Evolutionary conservation across 768 basidiomycete species (phyloP).

Genomic region (Naganishia kalamii): DNA sequence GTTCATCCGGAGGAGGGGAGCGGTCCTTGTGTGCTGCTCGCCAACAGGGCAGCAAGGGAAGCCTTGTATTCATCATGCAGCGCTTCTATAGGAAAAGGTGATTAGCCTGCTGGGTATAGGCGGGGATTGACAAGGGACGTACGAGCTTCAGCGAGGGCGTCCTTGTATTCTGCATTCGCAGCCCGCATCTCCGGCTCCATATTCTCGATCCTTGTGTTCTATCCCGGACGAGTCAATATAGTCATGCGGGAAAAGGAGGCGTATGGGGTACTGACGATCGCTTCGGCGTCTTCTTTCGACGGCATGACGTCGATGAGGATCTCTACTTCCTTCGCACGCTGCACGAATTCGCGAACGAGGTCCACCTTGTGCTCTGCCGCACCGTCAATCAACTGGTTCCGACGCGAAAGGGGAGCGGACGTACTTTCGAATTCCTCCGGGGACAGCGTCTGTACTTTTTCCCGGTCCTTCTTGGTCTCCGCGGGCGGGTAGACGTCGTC

Average conservation of each 20-base stretch:
- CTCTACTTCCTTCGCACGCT: conserved; percentile 18
- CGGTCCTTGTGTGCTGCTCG: background rate
- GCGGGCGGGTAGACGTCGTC: conserved; percentile 8
- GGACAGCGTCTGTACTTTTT: conserved; percentile 10
- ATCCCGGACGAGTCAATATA: too few species aligned
- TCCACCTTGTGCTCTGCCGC: conserved; percentile 10
- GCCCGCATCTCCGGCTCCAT: background rate
- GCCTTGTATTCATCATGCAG: conserved; percentile 11
- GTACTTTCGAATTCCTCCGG: conserved; percentile 4
- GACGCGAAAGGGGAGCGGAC: background rate
- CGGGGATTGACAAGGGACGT: background rate
- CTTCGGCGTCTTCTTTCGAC: background rate
- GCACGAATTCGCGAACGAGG: conserved; percentile 8
- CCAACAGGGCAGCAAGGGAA: background rate
- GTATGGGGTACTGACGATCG: conserved; percentile 8
- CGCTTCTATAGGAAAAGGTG: too few species aligned
- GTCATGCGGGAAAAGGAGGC: background rate
- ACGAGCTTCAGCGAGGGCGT: background rate
- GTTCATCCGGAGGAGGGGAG: background rate
- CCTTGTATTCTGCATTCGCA: conserved; percentile 1
- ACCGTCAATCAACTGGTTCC: background rate
- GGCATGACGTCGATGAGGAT: conserved; percentile 15
- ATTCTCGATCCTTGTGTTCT: conserved; percentile 1
- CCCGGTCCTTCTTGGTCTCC: conserved; percentile 12
- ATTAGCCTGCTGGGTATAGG: background rate